Conservation (phyloP, 352 stramenopile genomes). For the Blastocystis sp. region DNA sequence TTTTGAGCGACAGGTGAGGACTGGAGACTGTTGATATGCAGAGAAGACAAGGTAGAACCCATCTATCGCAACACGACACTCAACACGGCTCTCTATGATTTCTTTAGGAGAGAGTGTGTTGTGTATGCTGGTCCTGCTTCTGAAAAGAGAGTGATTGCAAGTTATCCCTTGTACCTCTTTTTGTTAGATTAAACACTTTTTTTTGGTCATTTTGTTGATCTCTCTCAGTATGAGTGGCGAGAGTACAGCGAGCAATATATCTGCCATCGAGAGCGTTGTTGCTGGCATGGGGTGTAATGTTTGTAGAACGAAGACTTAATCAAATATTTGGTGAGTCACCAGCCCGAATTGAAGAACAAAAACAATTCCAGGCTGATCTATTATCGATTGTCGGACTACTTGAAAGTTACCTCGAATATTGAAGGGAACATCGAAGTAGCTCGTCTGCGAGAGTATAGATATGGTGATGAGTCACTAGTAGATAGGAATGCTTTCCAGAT, state of each 20-base stretch:
- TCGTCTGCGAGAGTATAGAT: not conserved
- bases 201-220: not conserved
- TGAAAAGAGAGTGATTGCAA: not conserved
- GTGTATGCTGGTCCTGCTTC: not conserved
- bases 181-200: not conserved
- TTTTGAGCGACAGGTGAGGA: slow-evolving; percentile 27
- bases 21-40: not conserved
- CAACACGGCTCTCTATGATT: slow-evolving; percentile 8
- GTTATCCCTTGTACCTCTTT: not conserved
- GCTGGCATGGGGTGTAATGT: not conserved
- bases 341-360: not conserved
- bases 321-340: not conserved
- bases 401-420: not conserved
- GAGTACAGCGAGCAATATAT: too few species aligned
- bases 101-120: not conserved
- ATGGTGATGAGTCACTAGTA: not conserved
- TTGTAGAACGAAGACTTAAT: not conserved
- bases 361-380: not conserved
- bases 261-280: too few species aligned
- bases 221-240: not conserved
- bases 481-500: not conserved
- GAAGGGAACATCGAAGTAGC: not conserved
- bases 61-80: slow-evolving; percentile 42
- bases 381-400: not conserved
- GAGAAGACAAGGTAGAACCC: not conserved